These are phyloP conservation scores for Scorias spongiosa DNA, from an alignment of 2,329 filamentous ascomycete species.

Conservation along the genomic window DNA sequence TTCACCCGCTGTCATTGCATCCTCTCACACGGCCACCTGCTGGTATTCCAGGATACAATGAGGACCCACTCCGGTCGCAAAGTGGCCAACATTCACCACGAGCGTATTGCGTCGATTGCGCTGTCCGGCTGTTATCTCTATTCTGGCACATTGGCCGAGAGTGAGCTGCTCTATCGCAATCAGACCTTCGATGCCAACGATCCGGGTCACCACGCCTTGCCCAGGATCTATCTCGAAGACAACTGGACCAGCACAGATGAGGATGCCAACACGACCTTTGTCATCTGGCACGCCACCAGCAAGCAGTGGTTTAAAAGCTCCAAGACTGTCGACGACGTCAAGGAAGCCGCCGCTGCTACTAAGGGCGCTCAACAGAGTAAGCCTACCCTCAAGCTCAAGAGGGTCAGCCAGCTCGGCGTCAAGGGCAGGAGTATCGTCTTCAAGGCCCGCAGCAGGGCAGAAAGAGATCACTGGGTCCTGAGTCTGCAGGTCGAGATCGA, in stretches of 20 bases:
- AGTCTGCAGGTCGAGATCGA: conserved; percentile 53
- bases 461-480: conserved; percentile 54
- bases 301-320: conserved; percentile 39
- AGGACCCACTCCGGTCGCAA: conserved; percentile 40
- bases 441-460: conserved; percentile 46
- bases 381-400: conserved; percentile 34
- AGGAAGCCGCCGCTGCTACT: conserved; percentile 1
- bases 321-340: conserved; percentile 17
- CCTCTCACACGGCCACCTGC: conserved; percentile 42
- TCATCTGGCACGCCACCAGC: conserved; percentile 47
- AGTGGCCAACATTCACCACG: conserved; percentile 45
- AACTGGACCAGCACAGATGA: conserved; percentile 48
- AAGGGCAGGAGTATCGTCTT: conserved; percentile 50
- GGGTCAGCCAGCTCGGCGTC: conserved; percentile 45
- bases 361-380: conserved; percentile 14
- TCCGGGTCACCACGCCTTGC: conserved; percentile 43
- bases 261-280: conserved; percentile 51
- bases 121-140: conserved; percentile 52
- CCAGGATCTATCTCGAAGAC: conserved; percentile 45
- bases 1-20: conserved; percentile 48
- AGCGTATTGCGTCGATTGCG: conserved; percentile 43
- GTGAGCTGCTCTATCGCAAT: conserved; percentile 48
- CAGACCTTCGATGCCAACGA: conserved; percentile 48
- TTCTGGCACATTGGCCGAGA: conserved; percentile 46
- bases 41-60: conserved; percentile 47